Evolutionary conservation across 1,139 yeast genomes (phyloP), one percentile per base, ranked within the genome.

Genomic region (Geotrichum candidum): DNA sequence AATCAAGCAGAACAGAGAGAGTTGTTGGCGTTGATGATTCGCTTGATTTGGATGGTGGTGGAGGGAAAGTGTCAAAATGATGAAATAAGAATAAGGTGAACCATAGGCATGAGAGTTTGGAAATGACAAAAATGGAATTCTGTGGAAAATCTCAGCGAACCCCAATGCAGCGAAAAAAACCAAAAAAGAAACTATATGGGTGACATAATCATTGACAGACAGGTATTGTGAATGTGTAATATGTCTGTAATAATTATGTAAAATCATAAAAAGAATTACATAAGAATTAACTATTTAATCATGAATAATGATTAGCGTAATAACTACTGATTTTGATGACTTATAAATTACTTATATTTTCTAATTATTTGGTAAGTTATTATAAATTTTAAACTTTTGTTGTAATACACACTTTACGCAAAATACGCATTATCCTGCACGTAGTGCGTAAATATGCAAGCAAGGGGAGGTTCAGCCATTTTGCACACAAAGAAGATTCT

Each of bases 1-100:
- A 9, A 33, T 10, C 38, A 33, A 33, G 38, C 38, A 3, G 53
- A 4, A 15, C 31, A 7, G 53, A 9, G 53, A 25, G 27, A 25
- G 27, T 25, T 23, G 31, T 50, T 25, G 31, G 29, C 23, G 31
- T 13, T 23, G 31, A 10, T 50, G 27, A 3, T 15, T 25, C n/a
- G 53, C 31, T 50, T 18, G 29, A 23, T 25, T 25, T 50, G 31
- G 53, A 50, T 50, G 53, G 53, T 50, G 53, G 53, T 50, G 53
- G 53, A 23, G 29, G 23, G 22, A 25, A 22, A 22, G 25, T 50
- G 25, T 15, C 25, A 50, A 50, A 23, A 15, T 50, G 10, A 9
- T 46, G 10, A 15, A 50, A 11, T 29, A 10, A n/a, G 13, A 50
- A 11, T 29, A 10, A n/a, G 13, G 5, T 48, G 51, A 48, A 25